Evolutionary conservation across 768 basidiomycete species (phyloP).

Genomic region (Boletus reticuloceps): DNA sequence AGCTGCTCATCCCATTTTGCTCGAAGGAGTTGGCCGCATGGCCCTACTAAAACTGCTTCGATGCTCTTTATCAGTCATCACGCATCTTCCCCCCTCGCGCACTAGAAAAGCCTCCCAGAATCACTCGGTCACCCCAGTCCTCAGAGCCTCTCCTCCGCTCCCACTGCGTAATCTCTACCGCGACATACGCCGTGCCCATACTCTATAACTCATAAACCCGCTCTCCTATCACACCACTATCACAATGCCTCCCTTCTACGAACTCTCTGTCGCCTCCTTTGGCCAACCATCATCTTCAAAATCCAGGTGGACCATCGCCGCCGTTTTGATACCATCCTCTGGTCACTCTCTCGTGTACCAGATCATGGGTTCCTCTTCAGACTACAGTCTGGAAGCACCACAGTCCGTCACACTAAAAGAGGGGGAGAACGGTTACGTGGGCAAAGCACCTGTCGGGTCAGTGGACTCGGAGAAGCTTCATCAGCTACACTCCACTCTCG

Average conservation of each 20-base stretch:
- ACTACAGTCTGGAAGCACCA: conserved; percentile 31
- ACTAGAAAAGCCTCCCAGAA: conserved; percentile 21
- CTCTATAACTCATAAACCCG: not conserved
- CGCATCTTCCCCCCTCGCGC: conserved; percentile 2
- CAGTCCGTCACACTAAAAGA: conserved; percentile 32
- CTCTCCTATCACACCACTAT: not conserved
- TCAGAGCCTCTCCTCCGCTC: not conserved
- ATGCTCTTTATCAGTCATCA: conserved; percentile 15
- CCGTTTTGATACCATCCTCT: conserved; percentile 27
- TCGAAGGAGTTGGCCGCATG: conserved; percentile 23
- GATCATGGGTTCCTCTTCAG: conserved; percentile 24
- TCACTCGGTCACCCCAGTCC: not conserved
- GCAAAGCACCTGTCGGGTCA: conserved; percentile 21
- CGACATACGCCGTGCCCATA: not conserved
- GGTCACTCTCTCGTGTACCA: conserved; percentile 32
- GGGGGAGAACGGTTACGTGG: conserved; percentile 28
- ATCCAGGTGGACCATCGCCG: conserved; percentile 27
- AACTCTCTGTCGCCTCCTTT: conserved; percentile 30
- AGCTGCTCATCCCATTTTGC: conserved; percentile 18
- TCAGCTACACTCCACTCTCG: conserved; percentile 27
- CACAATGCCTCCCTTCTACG: conserved; percentile 34
- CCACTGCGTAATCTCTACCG: not conserved
- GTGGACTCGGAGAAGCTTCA: conserved; percentile 31
- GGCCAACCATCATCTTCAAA: conserved; percentile 17
- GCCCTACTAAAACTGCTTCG: conserved; percentile 10